Evolutionary conservation across 495 filamentous ascomycete species (phyloP).

Genomic region (Penicillium desertorum): DNA sequence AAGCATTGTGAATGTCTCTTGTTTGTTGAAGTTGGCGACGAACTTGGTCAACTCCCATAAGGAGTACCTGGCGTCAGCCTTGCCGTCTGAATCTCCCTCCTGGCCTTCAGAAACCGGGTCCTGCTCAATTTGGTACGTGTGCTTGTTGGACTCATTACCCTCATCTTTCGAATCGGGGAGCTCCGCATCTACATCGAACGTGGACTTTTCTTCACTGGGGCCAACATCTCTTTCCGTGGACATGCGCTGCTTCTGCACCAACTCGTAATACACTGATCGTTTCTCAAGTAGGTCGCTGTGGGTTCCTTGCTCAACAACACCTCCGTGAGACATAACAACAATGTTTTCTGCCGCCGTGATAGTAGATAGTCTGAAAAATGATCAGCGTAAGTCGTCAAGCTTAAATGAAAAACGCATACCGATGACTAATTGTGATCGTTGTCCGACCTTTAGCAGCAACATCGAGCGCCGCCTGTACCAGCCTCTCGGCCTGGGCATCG

Average conservation of each 20-base stretch:
- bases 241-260: slow-evolving; percentile 25
- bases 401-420: slow-evolving; percentile 70
- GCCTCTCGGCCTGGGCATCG: slow-evolving; percentile 87
- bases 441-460: slow-evolving; percentile 81
- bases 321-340: background rate
- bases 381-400: background rate
- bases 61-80: slow-evolving; percentile 52
- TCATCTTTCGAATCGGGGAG: background rate
- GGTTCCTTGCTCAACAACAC: background rate
- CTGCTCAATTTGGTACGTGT: background rate
- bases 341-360: background rate
- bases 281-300: slow-evolving; percentile 53
- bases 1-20: slow-evolving; percentile 69
- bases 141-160: background rate
- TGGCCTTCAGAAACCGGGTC: slow-evolving; percentile 39
- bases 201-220: background rate
- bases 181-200: background rate
- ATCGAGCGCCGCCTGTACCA: slow-evolving; percentile 88
- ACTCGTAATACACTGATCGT: background rate
- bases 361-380: background rate
- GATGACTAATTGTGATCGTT: slow-evolving; percentile 89
- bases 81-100: slow-evolving; percentile 24
- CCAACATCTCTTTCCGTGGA: slow-evolving; percentile 48
- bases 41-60: slow-evolving; percentile 81
- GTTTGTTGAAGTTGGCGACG: slow-evolving; percentile 73